Conservation (phyloP, 192 early-diverging fungal species). For the Rhizophagus clarus region DNA sequence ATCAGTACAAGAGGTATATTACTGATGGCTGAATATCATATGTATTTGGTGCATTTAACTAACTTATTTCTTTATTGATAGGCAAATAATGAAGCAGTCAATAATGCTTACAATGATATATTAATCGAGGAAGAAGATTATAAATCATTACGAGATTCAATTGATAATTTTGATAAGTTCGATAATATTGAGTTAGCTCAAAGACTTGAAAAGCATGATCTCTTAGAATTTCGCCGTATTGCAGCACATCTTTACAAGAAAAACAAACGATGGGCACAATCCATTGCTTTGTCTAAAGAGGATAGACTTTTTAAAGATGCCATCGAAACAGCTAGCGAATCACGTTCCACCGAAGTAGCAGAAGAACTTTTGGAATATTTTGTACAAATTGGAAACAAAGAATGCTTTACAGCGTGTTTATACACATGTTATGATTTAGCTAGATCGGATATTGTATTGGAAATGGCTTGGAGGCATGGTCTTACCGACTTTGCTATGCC, state of each 20-base stretch:
- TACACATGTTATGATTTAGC: conserved; percentile 96
- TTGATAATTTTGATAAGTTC: conserved; percentile 95
- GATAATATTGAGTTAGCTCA: conserved; percentile 90
- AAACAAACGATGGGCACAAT: conserved; percentile 96
- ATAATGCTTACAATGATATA: conserved; percentile 93
- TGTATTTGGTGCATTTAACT: not conserved
- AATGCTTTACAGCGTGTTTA: conserved; percentile 92
- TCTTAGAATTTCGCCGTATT: conserved; percentile 97
- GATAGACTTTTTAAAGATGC: conserved; percentile 98
- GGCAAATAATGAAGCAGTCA: conserved; percentile 93
- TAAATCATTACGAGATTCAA: conserved; percentile 88
- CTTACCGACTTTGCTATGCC: conserved; percentile 97
- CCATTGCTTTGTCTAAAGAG: conserved; percentile 93
- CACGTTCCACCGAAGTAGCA: conserved; percentile 82
- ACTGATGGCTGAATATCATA: not conserved
- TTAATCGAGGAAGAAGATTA: conserved; percentile 99
- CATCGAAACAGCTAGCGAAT: conserved; percentile 97
- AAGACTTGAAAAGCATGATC: conserved; percentile 93
- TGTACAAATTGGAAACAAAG: conserved; percentile 86
- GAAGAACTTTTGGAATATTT: conserved; percentile 97
- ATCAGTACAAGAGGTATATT: conserved; percentile 77
- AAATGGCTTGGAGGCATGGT: conserved; percentile 88
- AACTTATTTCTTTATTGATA: conserved; percentile 28
- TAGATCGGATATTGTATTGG: conserved; percentile 91
- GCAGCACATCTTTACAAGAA: conserved; percentile 95